Evolutionary conservation across 2,329 filamentous ascomycete species (phyloP), one percentile per base, ranked within the genome.

Genomic region (Pseudopithomyces maydicus): DNA sequence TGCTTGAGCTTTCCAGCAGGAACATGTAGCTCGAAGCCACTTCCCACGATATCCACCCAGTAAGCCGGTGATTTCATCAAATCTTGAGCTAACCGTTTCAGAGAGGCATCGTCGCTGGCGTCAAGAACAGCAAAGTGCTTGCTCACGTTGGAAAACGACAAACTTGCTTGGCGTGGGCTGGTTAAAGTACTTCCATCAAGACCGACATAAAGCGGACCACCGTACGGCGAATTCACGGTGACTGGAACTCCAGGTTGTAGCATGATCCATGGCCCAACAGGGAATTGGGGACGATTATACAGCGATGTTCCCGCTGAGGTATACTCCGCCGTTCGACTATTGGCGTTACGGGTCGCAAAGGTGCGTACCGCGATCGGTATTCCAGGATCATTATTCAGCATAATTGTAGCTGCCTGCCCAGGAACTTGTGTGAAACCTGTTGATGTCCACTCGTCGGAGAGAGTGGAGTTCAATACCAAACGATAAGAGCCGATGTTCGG

Each of bases 281-380:
- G 45, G 14, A 48, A 48, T 19, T 48, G 45, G 1, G 45, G 45
- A 23, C 45, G 45, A 38, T 48, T 48, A 33, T 48, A 48, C 10
- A 48, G 45, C n/a, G 45, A 17, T 12, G 15, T 36, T 11, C 45
- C 45, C 1, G 19, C 4, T 22, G 45, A 12, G 4, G 32, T 48
- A 19, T 48, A 48, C 32, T 48, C 45, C 32, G 45, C 32, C n/a
- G 45, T 48, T 15, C 45, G 45, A 36, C 45, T 20, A 48, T 48
- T 32, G 11, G 45, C 45, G 29, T 48, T 48, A 1, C 45, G 45
- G 6, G 32, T 48, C 19, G 45, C 45, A 36, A 48, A 48, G 7
- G 7, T 20, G 12, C 44, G 29, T 8, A 47, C 29, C 17, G 44
- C 44, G 6, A 47, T 14, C 7, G 44, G 44, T 35, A 47, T 47